phyloP scores from a whole-genome alignment of 176 grass and related monocot genomes.

The Oryza brachyantha region DNA sequence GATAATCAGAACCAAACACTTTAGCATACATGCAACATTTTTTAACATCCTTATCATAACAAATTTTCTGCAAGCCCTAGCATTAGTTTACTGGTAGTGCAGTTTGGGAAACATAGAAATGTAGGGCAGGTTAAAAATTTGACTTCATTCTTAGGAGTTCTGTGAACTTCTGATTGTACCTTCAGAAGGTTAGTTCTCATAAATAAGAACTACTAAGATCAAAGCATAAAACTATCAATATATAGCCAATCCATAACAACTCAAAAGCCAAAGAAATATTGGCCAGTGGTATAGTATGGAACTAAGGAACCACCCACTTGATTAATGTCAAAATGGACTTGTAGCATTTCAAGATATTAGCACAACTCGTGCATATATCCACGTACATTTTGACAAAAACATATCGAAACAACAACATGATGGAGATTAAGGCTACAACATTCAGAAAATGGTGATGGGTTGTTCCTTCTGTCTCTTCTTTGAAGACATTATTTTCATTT shows the following conservation, averaged over 20 bases:
- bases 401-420: conserved; percentile 11
- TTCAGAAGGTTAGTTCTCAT: background rate
- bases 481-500: conserved; percentile 26
- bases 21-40: background rate
- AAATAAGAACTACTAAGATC: background rate
- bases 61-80: conserved; percentile 2
- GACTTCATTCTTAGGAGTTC: conserved; percentile 4
- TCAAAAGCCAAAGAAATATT: background rate
- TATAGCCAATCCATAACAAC: background rate
- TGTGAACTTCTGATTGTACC: background rate
- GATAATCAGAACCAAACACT: conserved; percentile 4
- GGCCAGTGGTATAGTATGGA: background rate
- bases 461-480: background rate
- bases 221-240: conserved; percentile 12
- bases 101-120: background rate
- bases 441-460: background rate
- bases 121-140: background rate
- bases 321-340: background rate
- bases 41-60: conserved; percentile 7
- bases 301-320: background rate
- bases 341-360: background rate
- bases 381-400: background rate
- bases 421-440: background rate
- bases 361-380: background rate
- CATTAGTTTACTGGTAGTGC: conserved; percentile 6